These are phyloP conservation scores for Phytophthora pinifolia DNA, from an alignment of 352 stramenopile genomes.

Conservation along the genomic window DNA sequence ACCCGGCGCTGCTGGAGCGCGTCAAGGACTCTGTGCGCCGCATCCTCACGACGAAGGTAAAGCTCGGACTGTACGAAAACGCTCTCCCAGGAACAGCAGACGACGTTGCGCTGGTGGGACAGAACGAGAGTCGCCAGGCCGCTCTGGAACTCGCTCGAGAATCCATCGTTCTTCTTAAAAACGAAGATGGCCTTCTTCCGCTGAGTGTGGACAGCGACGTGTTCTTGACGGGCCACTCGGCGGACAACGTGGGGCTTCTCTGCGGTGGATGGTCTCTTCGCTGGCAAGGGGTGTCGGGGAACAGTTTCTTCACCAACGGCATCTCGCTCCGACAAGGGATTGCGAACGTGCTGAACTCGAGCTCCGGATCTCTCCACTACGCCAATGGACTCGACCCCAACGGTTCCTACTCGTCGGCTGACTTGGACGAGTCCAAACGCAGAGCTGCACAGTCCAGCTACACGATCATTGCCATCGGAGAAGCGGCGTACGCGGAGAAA, in stretches of 20 bases:
- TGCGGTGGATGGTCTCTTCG: conserved; percentile 85
- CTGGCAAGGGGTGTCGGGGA: conserved; percentile 85
- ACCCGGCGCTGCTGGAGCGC: conserved; percentile 37
- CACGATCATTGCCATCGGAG: conserved; percentile 80
- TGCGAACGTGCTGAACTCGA: conserved; percentile 28
- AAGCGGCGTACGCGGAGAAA: conserved; percentile 85
- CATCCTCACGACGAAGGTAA: conserved; percentile 74
- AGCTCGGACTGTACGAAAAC: conserved; percentile 70
- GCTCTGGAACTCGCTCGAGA: conserved; percentile 76
- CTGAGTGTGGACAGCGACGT: conserved; percentile 35
- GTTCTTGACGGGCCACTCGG: conserved; percentile 70
- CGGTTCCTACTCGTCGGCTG: conserved; percentile 48
- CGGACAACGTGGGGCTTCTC: conserved; percentile 67
- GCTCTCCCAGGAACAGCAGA: conserved; percentile 48
- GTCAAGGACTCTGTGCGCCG: conserved; percentile 59
- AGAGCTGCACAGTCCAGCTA: conserved; percentile 27
- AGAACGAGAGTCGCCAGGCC: conserved; percentile 45
- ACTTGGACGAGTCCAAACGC: conserved; percentile 40
- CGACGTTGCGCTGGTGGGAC: conserved; percentile 48
- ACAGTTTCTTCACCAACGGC: conserved; percentile 60
- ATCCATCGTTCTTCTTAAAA: conserved; percentile 87
- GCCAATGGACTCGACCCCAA: conserved; percentile 60
- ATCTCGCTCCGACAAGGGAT: conserved; percentile 65
- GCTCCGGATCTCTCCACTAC: conserved; percentile 30
- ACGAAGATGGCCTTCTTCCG: conserved; percentile 58